Conservation (phyloP, 106 monocot genomes). For the Phalaenopsis aphrodite region DNA sequence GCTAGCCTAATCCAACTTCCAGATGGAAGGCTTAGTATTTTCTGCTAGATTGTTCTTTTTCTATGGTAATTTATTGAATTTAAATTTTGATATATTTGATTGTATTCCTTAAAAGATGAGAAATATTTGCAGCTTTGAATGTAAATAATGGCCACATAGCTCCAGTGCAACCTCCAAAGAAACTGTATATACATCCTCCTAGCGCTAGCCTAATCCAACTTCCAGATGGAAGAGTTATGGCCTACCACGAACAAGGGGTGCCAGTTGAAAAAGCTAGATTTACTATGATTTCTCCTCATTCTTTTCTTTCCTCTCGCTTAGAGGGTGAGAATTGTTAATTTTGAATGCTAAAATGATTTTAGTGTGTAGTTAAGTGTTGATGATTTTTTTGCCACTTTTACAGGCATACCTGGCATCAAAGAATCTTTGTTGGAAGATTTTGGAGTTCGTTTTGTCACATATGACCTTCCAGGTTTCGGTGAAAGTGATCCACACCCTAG, state of each 20-base stretch:
- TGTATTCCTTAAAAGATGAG: neutral
- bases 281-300: constrained; percentile 79
- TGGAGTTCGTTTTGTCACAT: constrained; percentile 76
- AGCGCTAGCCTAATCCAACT: constrained; percentile 69
- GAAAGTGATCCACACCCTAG: constrained; percentile 89
- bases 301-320: constrained; percentile 88
- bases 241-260: constrained; percentile 81
- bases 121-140: constrained; percentile 53
- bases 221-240: constrained; percentile 77
- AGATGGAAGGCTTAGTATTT: constrained; percentile 76
- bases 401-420: constrained; percentile 88
- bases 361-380: neutral
- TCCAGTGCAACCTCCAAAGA: constrained; percentile 37
- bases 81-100: neutral
- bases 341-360: neutral
- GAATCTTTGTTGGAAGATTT: constrained; percentile 72
- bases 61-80: neutral
- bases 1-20: constrained; percentile 74
- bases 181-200: constrained; percentile 59
- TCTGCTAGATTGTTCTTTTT: neutral
- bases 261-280: constrained; percentile 75
- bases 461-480: constrained; percentile 93
- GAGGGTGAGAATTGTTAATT: constrained; percentile 45
- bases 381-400: neutral
- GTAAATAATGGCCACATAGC: constrained; percentile 31